Evolutionary conservation across 805 yeast species (phyloP), one percentile per base, ranked within the genome.

Genomic region (Kodamaea lidongshanica): DNA sequence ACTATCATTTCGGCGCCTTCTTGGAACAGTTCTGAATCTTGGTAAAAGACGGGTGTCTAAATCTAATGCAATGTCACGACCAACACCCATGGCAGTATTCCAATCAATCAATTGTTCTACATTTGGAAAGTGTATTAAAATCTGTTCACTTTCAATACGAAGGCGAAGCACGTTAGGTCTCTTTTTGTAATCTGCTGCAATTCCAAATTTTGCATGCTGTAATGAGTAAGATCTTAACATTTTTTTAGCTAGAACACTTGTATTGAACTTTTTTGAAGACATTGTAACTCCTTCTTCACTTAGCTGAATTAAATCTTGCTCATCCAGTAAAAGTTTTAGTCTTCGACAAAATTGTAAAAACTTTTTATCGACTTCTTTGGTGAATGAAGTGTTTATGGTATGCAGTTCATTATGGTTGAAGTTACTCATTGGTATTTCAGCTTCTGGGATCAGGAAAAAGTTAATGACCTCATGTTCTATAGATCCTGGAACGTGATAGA

Each of bases 151-250:
- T 55, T 89, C 97, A 20, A 80, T 70, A 12, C 98, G 70, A 11
- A 89, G 43, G 28, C 98, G 61, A 22, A 87, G 54, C 4, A 79
- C 84, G 47, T 76, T 71, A 11, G 72, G 66, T 40, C 70, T 72
- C 52, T 86, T 85, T 34, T 69, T 71, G 54, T 86, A 86, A 55
- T 89, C 98, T 2, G 74, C 65, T 0, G 97, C 96, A 9, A 86
- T 61, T 0, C 98, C 98, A 25, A 84, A 58, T 44, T 70, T 77
- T 8, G 92, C 88, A 56, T 79, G 78, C 54, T 92, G 97, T 21
- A 89, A 64, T 2, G 95, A 77, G 53, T 75, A 88, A 0, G 86
- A 72, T 39, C 78, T 67, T n/a, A 70, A 43, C 17, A 81, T 32
- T 12, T 25, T 27, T 11, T 27, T 18, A 9, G 34, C 26, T 3